Base-by-base conservation (phyloP, 192 early-diverging fungal species). In the Spinellus fusiger region DNA sequence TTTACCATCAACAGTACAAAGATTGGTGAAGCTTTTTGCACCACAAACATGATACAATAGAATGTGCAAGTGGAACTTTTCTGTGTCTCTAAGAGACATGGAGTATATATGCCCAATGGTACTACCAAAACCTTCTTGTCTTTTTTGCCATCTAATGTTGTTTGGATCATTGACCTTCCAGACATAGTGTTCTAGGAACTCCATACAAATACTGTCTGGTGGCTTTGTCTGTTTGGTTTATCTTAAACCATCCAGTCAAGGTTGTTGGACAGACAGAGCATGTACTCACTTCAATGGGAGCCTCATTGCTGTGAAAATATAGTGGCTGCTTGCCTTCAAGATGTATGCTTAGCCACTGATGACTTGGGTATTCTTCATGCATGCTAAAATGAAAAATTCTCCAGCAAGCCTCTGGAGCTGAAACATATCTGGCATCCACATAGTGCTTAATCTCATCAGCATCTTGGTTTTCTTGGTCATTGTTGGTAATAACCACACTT, bases 381-480 rank as follows among this genome's bases (percentile, higher is more conserved):
- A 71, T 37, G 1, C 27, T 20, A 46, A 71, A 76, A 18, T 20
- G 20, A 32, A 69, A 69, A 6, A 76, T 66, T 50, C 66, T 53
- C 54, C 63, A 76, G 15, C 60, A 59, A 12, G 53, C 56, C 54
- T 75, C 68, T 50, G 31, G 50, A 18, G 68, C 56, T 32, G 67
- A 63, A 2, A 70, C 53, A 34, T 64, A 74, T 8, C 63, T 35
- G 44, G 59, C 49, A 59, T 66, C n/a, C 3, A 58, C 23, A 15
- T 53, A 60, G 0, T 56, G 15, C 2, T 31, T 13, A 18, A 53
- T 60, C 27, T 68, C 31, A 50, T 59, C 13, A 20, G 58, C 33
- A 3, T 32, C 51, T 33, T 34, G 28, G n/a, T 12, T 44, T 18
- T 44, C 3, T 18, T 44, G 13, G 31, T 29, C 26, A 23, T 10